Conservation (phyloP, 2,329 filamentous ascomycete genomes). For the Fusarium solani-melongenae region DNA sequence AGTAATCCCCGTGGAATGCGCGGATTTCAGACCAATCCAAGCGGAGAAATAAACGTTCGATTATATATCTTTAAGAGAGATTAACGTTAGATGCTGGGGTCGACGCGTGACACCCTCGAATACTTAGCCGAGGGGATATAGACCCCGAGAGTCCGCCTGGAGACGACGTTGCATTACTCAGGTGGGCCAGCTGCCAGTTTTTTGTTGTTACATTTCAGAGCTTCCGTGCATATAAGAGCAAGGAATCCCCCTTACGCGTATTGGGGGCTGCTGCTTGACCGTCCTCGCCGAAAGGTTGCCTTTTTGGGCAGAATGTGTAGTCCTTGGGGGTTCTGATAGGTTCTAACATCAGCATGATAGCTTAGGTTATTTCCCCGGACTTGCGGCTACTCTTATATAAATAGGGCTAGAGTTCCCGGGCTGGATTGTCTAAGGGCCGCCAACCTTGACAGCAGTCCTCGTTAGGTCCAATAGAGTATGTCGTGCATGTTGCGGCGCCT, state of each 20-base stretch:
- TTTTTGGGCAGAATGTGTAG: not conserved
- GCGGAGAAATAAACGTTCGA: not conserved
- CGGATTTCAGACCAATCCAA: not conserved
- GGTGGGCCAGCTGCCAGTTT: not conserved
- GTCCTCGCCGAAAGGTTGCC: not conserved
- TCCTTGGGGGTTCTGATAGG: not conserved
- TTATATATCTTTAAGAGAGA: not conserved
- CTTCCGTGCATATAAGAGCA: not conserved
- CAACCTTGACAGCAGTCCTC: not conserved
- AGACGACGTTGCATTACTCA: not conserved
- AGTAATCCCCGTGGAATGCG: not conserved
- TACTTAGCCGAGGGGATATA: not conserved
- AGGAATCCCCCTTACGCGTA: not conserved
- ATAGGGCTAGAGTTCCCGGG: not conserved
- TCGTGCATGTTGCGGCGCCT: not conserved
- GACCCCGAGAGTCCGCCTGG: not conserved
- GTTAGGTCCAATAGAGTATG: not conserved
- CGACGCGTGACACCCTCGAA: not conserved
- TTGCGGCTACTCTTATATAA: not conserved
- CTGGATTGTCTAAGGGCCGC: not conserved
- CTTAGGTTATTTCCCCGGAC: not conserved
- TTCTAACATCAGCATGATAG: not conserved
- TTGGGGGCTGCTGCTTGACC: not conserved
- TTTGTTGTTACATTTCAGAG: not conserved
- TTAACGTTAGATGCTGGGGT: not conserved